Evolutionary conservation across 306 rosid species (phyloP), one percentile per base, ranked within the genome.

Genomic region (Cucumis melo): DNA sequence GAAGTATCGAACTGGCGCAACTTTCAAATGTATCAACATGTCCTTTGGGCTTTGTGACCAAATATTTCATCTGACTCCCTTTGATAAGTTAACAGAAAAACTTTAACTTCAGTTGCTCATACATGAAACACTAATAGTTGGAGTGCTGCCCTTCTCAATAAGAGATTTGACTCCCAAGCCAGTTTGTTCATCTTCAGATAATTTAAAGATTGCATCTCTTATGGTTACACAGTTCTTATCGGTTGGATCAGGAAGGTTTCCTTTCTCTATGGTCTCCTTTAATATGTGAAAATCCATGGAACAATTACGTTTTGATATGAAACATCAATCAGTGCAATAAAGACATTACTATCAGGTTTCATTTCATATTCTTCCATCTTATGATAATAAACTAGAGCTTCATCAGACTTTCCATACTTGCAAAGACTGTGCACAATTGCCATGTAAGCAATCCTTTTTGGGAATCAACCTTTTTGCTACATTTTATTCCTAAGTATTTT

Each of bases 341-440:
- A 88, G 65, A 91, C 89, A 87, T 55, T 87, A 36, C 84, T 75
- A 70, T 87, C 92, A 1, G 88, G 84, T 78, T 87, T 80, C 97
- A 91, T 87, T 79, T 85, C 87, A 83, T 76, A 84, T 54, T 86
- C 83, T 82, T 88, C 89, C 96, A 93, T 93, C 74, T 81, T 77
- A 1, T 78, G 88, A 29, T 89, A 85, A 86, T 82, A 89, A 77
- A 50, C 80, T 21, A 88, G 73, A 57, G 93, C 92, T 29, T 78
- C 74, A 21, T 80, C 79, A 15, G 97, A 89, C 87, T 85, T 88
- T 57, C 80, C 55, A 54, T 92, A 91, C 79, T 82, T 86, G 85
- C 93, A 93, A 70, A 93, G 97, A 78, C 98, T 96, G 21, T 81
- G 73, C 78, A 93, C 84, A 38, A 93, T 88, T 74, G 92, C 96